Percentiles rank a stretch among this genome's conserved stretches.
These are phyloP conservation scores for Colletotrichum magnum DNA, from an alignment of 2,329 filamentous ascomycete species.

Conservation along the genomic window DNA sequence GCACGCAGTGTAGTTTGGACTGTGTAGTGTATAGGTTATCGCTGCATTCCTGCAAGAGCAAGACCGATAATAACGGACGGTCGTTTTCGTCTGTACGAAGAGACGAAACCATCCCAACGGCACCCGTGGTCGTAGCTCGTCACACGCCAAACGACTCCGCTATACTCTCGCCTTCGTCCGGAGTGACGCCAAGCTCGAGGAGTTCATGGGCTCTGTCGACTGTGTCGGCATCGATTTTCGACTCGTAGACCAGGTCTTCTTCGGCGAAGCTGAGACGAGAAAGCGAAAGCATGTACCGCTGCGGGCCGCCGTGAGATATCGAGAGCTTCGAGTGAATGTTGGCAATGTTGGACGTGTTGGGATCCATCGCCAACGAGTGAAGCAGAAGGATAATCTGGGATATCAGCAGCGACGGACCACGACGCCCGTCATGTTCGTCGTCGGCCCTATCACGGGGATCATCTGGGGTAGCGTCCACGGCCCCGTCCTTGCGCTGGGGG, in stretches of 20 bases:
- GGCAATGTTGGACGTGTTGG: conserved; percentile 58
- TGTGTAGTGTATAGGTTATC: neutral
- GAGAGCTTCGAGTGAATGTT: conserved; percentile 81
- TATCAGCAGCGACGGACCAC: conserved; percentile 61
- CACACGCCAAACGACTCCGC: conserved; percentile 58
- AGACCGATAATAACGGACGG: neutral
- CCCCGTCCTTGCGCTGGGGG: conserved; percentile 21
- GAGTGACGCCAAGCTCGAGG: conserved; percentile 84
- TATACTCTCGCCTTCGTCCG: conserved; percentile 72
- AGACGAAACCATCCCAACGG: neutral
- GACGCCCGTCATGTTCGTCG: conserved; percentile 31
- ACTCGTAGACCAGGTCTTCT: conserved; percentile 83
- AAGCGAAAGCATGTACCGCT: conserved; percentile 86
- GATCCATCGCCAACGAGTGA: conserved; percentile 66
- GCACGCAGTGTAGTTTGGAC: neutral
- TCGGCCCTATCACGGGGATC: conserved; percentile 24
- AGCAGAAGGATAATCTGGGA: conserved; percentile 64
- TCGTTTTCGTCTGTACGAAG: conserved; percentile 17
- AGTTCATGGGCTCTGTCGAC: conserved; percentile 86
- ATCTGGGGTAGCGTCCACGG: conserved; percentile 32
- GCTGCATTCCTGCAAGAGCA: neutral
- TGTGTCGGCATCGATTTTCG: conserved; percentile 82
- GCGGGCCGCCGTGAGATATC: conserved; percentile 78
- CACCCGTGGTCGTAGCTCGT: conserved; percentile 7
- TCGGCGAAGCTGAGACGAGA: conserved; percentile 87